Percentiles rank a stretch among this genome's conserved stretches.
Evolutionary conservation across 805 yeast genomes (phyloP).

Genomic region (Metschnikowia picachoensis): DNA sequence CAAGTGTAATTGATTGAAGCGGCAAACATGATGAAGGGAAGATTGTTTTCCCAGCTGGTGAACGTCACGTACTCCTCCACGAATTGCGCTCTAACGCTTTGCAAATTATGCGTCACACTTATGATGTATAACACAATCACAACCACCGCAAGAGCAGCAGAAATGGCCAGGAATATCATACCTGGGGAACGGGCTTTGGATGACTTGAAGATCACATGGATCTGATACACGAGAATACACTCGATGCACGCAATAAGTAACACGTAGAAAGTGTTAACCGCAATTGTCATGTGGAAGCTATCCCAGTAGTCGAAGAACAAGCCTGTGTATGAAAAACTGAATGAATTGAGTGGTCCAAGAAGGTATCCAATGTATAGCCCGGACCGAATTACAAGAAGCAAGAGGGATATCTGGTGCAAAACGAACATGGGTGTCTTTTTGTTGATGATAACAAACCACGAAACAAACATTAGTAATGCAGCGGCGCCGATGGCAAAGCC

Average conservation of each 20-base stretch:
- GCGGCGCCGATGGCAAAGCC: constrained; percentile 17
- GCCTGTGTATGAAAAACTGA: constrained; percentile 41
- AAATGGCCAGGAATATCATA: constrained; percentile 34
- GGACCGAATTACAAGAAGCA: constrained; percentile 56
- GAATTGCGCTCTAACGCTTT: constrained; percentile 8
- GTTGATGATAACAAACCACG: constrained; percentile 31
- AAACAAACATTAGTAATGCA: constrained; percentile 13
- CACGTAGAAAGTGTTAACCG: constrained; percentile 57
- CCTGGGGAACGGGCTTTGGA: constrained; percentile 47
- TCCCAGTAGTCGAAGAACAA: constrained; percentile 23
- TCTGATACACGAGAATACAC: constrained; percentile 65
- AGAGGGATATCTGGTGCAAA: constrained; percentile 61
- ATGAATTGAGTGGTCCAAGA: constrained; percentile 47
- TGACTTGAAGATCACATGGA: constrained; percentile 63
- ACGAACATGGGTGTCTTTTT: constrained; percentile 66
- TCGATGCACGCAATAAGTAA: constrained; percentile 61
- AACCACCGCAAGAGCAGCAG: constrained; percentile 43
- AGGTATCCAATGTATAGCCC: constrained; percentile 54
- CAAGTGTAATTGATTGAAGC: constrained; percentile 64
- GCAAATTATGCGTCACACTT: constrained; percentile 44
- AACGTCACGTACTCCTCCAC: constrained; percentile 17
- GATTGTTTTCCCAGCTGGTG: constrained; percentile 41
- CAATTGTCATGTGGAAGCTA: constrained; percentile 51
- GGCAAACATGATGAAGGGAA: constrained; percentile 62
- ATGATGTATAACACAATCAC: constrained; percentile 59